phyloP scores from a whole-genome alignment of 2,329 filamentous ascomycete species.

The Alternaria angustiovoidea region DNA sequence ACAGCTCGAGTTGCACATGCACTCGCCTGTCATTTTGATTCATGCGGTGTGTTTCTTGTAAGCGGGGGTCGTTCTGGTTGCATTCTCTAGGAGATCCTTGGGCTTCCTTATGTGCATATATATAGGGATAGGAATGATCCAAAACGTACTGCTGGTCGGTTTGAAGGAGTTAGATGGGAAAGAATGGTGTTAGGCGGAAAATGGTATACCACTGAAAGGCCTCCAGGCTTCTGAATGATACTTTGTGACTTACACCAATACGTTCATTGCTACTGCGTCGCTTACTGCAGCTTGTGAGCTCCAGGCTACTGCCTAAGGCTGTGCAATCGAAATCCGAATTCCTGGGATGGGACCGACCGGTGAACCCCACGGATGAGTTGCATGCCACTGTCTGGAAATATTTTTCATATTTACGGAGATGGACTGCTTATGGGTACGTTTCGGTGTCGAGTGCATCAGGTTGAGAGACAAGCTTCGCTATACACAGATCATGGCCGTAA shows the following conservation, averaged over 20 bases:
- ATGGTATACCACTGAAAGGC: background rate
- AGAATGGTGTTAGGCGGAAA: background rate
- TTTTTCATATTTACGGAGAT: background rate
- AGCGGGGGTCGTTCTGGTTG: conserved; percentile 11
- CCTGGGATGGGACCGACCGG: background rate
- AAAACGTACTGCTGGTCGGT: conserved; percentile 16
- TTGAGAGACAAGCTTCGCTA: background rate
- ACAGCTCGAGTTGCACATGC: conserved; percentile 10
- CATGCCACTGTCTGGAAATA: background rate
- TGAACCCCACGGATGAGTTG: background rate
- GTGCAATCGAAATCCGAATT: background rate
- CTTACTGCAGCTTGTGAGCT: background rate
- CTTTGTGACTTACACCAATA: background rate
- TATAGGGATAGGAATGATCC: background rate
- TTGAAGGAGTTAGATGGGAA: conserved; percentile 2
- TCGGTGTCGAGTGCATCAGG: background rate
- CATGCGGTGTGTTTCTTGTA: conserved; percentile 4
- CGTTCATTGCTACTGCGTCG: background rate
- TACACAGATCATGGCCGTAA: background rate
- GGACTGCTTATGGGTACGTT: background rate
- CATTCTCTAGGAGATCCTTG: conserved; percentile 1
- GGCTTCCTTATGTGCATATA: conserved; percentile 6
- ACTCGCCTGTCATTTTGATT: conserved; percentile 6
- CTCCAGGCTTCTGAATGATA: background rate
- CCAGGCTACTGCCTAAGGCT: background rate